These are phyloP conservation scores for Telopea speciosissima DNA, from an alignment of 177 flowering plant genomes.

Conservation along the genomic window DNA sequence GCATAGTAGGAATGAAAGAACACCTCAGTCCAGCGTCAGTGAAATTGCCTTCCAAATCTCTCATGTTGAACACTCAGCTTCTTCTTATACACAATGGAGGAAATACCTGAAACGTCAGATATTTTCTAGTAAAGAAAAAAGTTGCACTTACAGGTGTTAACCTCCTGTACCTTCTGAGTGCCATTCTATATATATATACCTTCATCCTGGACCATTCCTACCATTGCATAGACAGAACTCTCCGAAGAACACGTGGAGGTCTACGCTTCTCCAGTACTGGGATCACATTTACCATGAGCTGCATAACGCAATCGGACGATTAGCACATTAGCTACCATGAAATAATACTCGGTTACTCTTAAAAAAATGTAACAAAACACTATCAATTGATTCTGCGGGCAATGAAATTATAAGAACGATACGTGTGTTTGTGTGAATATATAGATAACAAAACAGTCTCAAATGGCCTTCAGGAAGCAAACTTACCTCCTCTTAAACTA, in stretches of 20 bases:
- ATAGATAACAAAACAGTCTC: background rate
- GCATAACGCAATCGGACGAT: conserved; percentile 20
- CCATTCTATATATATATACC: background rate
- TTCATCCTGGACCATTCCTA: conserved; percentile 12
- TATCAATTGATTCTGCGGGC: background rate
- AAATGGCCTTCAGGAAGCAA: no score
- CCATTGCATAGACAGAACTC: conserved; percentile 44
- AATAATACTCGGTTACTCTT: background rate
- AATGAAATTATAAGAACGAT: background rate
- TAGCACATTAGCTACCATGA: background rate
- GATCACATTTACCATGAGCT: conserved; percentile 57
- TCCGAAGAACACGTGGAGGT: conserved; percentile 40
- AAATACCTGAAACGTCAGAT: background rate
- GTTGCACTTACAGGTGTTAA: background rate
- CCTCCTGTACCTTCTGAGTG: background rate
- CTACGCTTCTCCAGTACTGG: conserved; percentile 48
- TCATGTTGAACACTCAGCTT: background rate
- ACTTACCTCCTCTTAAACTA: no score
- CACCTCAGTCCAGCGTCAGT: background rate
- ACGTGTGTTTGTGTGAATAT: no score
- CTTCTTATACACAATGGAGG: conserved; percentile 2
- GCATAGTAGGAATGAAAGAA: background rate
- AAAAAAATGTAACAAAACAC: no score
- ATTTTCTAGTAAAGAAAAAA: background rate
- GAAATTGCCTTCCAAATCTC: background rate